A percentile compares a stretch with the other conserved stretches of the same genome.
phyloP scores from a whole-genome alignment of 192 early-diverging fungal species.

The Umbelopsis isabellina region DNA sequence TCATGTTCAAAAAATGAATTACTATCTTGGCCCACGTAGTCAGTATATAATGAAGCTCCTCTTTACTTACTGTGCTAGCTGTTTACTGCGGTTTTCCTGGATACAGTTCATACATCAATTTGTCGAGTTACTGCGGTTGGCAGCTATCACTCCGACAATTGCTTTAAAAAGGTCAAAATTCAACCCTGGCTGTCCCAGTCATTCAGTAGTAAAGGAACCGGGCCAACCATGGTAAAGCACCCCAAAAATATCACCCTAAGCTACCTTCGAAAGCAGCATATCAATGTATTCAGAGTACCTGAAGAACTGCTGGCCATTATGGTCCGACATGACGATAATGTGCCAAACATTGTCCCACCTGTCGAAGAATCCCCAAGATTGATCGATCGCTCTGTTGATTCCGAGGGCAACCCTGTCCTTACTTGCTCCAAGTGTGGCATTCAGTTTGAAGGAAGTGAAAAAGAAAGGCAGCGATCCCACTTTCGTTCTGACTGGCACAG shows the following conservation, averaged over 20 bases:
- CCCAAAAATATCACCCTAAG: neutral
- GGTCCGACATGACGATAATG: neutral
- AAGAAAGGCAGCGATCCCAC: constrained; percentile 50
- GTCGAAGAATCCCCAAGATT: neutral
- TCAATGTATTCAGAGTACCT: constrained; percentile 19
- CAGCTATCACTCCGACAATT: too few species aligned
- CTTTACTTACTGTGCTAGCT: too few species aligned
- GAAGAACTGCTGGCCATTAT: constrained; percentile 14
- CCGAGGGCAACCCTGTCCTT: constrained; percentile 21
- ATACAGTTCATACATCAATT: too few species aligned
- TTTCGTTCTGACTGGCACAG: constrained; percentile 60
- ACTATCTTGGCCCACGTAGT: too few species aligned
- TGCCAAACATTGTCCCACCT: neutral
- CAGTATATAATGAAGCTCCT: too few species aligned
- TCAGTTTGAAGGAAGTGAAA: constrained; percentile 28
- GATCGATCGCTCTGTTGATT: constrained; percentile 22
- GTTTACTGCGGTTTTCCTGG: too few species aligned
- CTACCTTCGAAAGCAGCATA: neutral
- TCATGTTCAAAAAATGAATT: too few species aligned
- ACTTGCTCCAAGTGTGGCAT: constrained; percentile 52
- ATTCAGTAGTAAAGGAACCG: too few species aligned
- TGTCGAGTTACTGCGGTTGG: too few species aligned
- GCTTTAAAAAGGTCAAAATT: too few species aligned
- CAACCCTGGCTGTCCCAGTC: too few species aligned
- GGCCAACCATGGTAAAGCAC: constrained; percentile 1